Conservation (phyloP, 192 early-diverging fungal species). For the Coemansia pectinata region DNA sequence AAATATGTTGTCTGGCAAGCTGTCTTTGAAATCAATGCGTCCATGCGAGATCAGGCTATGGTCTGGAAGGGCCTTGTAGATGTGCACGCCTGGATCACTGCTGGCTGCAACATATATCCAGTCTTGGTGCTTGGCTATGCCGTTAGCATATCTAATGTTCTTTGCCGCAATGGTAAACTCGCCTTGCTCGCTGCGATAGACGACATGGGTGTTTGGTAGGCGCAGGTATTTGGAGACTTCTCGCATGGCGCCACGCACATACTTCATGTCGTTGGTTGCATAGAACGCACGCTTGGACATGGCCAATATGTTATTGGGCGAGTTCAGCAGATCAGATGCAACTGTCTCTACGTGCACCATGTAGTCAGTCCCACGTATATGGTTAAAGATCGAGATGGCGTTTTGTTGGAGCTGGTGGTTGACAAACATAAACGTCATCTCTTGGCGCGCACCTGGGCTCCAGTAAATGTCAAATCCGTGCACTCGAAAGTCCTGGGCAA, state of each 20-base stretch:
- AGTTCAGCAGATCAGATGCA: constrained; percentile 51
- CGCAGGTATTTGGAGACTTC: constrained; percentile 21
- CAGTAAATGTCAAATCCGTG: constrained; percentile 60
- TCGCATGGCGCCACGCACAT: constrained; percentile 24
- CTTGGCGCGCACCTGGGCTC: constrained; percentile 40
- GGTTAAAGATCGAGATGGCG: constrained; percentile 56
- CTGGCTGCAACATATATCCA: constrained; percentile 48
- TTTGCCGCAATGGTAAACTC: constrained; percentile 29
- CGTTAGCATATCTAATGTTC: constrained; percentile 41
- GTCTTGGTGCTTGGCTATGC: constrained; percentile 38
- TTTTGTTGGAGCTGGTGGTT: constrained; percentile 57
- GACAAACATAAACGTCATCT: constrained; percentile 58
- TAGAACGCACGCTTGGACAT: constrained; percentile 61
- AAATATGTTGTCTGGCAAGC: constrained; percentile 41
- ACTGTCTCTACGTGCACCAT: constrained; percentile 60
- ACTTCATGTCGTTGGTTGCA: constrained; percentile 60
- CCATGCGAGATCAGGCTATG: constrained; percentile 15
- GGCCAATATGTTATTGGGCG: constrained; percentile 61
- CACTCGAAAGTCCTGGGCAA: constrained; percentile 48
- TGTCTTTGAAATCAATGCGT: constrained; percentile 23
- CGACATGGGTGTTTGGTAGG: constrained; percentile 29
- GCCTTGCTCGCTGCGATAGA: constrained; percentile 35
- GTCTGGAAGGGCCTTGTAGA: constrained; percentile 17
- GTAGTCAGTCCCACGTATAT: constrained; percentile 34
- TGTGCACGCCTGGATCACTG: constrained; percentile 34